These are phyloP conservation scores for Flaveria trinervia DNA, from an alignment of 129 eudicot genomes.

Conservation along the genomic window DNA sequence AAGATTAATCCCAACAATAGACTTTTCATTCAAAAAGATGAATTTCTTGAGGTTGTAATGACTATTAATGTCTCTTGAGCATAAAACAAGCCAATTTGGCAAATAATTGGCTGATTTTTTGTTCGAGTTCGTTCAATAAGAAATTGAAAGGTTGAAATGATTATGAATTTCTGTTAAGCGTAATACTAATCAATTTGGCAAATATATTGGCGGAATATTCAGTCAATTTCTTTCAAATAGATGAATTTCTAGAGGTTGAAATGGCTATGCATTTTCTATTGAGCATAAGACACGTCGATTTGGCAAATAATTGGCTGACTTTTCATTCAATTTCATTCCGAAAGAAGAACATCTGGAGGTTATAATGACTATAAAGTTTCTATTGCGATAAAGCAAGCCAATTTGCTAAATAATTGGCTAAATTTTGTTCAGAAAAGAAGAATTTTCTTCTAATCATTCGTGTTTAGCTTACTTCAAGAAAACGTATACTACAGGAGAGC, in stretches of 20 bases:
- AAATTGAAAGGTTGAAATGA: neutral
- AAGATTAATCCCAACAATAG: too few relatives aligned
- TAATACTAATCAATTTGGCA: neutral
- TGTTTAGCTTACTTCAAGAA: constrained; percentile 19
- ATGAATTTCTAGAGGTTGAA: too few relatives aligned
- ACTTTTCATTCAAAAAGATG: neutral
- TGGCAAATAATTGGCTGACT: neutral
- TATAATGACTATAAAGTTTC: neutral
- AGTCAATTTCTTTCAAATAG: too few relatives aligned
- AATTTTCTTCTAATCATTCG: neutral
- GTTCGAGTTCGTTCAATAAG: too few relatives aligned
- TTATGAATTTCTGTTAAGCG: neutral
- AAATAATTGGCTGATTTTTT: neutral
- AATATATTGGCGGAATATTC: neutral
- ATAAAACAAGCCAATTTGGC: neutral
- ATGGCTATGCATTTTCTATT: neutral
- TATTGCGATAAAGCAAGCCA: constrained; percentile 1
- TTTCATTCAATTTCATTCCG: neutral
- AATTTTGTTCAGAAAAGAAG: neutral
- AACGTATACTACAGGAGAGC: constrained; percentile 70
- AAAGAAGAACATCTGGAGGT: neutral
- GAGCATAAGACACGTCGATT: neutral
- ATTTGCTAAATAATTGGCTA: neutral
- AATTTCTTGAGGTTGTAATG: neutral
- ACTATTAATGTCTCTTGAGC: neutral